These are phyloP conservation scores for Lepidium didymum DNA, from an alignment of 345 rosid genomes.

Conservation along the genomic window DNA sequence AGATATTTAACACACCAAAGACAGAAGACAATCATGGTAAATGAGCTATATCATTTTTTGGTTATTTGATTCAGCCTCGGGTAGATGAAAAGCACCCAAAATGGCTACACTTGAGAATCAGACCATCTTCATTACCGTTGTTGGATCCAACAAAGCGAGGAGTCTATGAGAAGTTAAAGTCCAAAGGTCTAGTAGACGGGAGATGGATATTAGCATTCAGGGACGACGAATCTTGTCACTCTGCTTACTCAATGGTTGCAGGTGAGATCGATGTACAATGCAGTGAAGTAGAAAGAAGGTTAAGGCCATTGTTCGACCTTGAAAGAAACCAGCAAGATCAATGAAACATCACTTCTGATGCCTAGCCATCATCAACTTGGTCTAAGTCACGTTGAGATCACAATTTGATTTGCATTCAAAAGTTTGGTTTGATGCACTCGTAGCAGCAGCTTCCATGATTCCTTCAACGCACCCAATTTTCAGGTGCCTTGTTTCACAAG, in stretches of 20 bases:
- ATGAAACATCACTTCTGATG: slow-evolving; percentile 11
- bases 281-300: slow-evolving; percentile 66
- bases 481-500: slow-evolving; percentile 24
- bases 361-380: slow-evolving; percentile 16
- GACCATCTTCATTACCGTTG: slow-evolving; percentile 66
- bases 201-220: slow-evolving; percentile 94
- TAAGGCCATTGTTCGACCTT: slow-evolving; percentile 54
- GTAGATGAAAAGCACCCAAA: slow-evolving; percentile 71
- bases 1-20: not conserved
- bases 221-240: slow-evolving; percentile 67
- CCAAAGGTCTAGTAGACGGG: slow-evolving; percentile 82
- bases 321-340: slow-evolving; percentile 35
- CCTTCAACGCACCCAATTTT: slow-evolving; percentile 30
- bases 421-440: slow-evolving; percentile 24
- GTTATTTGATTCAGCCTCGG: slow-evolving; percentile 48
- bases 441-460: slow-evolving; percentile 47
- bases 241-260: slow-evolving; percentile 58
- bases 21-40: not conserved
- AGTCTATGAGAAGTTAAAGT: slow-evolving; percentile 32
- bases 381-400: slow-evolving; percentile 5
- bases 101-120: slow-evolving; percentile 90
- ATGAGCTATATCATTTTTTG: not conserved
- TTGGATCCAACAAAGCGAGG: slow-evolving; percentile 49
- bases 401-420: slow-evolving; percentile 12
- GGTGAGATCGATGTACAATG: slow-evolving; percentile 59